Evolutionary conservation across 2,329 filamentous ascomycete species (phyloP).

Genomic region (Pleoardoris graminearum): DNA sequence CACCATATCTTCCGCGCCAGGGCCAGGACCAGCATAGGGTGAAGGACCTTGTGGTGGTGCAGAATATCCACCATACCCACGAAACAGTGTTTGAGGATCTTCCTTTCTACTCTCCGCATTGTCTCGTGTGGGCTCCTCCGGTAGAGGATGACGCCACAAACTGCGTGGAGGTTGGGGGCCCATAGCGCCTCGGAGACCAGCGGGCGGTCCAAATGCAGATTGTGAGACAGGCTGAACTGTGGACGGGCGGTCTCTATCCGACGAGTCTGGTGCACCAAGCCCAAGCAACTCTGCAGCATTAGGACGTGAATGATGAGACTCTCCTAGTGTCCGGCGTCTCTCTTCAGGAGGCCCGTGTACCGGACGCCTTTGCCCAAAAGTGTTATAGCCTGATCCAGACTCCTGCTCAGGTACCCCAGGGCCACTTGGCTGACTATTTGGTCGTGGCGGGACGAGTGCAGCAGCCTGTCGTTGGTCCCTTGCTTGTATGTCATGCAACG

Average conservation of each 20-base stretch:
- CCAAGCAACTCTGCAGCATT: slow-evolving; percentile 38
- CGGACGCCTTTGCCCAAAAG: slow-evolving; percentile 28
- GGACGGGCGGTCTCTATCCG: slow-evolving; percentile 39
- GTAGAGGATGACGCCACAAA: slow-evolving; percentile 37
- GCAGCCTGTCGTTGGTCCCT: slow-evolving; percentile 30
- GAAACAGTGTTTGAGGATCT: slow-evolving; percentile 34
- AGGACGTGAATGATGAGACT: slow-evolving; percentile 40
- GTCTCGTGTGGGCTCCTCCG: slow-evolving; percentile 32
- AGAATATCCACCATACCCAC: slow-evolving; percentile 38
- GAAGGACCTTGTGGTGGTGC: slow-evolving; percentile 26
- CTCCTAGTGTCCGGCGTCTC: slow-evolving; percentile 40
- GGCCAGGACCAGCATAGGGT: slow-evolving; percentile 26
- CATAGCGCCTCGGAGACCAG: slow-evolving; percentile 25
- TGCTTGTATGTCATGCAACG: slow-evolving; percentile 32
- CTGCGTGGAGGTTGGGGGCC: slow-evolving; percentile 27
- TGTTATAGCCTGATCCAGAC: slow-evolving; percentile 26
- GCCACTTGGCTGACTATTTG: slow-evolving; percentile 46
- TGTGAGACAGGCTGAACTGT: slow-evolving; percentile 47
- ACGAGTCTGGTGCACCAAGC: slow-evolving; percentile 21
- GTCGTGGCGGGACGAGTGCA: slow-evolving; percentile 41
- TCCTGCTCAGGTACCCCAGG: slow-evolving; percentile 31
- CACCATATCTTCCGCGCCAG: slow-evolving; percentile 36
- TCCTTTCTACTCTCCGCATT: slow-evolving; percentile 33
- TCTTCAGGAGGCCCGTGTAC: slow-evolving; percentile 38
- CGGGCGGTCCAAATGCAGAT: slow-evolving; percentile 44